Evolutionary conservation across 1,284 basidiomycete species (phyloP), one percentile per base, ranked within the genome.

Genomic region (Schizophyllum amplum): DNA sequence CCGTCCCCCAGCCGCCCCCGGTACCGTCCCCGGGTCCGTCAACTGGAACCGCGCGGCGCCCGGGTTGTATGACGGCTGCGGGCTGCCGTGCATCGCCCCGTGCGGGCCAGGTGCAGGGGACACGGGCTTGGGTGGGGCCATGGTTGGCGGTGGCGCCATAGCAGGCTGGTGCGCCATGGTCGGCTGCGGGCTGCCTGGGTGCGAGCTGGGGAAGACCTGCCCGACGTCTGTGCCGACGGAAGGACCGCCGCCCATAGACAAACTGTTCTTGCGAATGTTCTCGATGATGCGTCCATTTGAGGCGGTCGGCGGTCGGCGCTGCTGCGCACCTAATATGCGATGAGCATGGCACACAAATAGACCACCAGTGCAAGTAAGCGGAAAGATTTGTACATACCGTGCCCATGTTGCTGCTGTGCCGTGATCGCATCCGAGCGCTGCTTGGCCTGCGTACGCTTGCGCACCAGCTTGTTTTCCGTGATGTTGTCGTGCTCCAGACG

Each of bases 391-490:
- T n/a, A n/a, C n/a, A n/a, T n/a, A 20, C 48, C 48, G 48, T 20
- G 13, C 13, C 13, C 13, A 11, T 50, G 48, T 20, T 24, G 21
- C 13, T 22, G 48, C 20, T 24, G 48, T 20, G 21, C 21, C 13
- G 24, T 24, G 48, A 20, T 20, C 15, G 48, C 48, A 20, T 50
- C 48, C 9, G 48, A 21, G 20, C 85, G 76, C 65, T 84, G 75
- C 63, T 85, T 84, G 2, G 94, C 94, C 64, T 87, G 84, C 0
- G 94, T 95, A 15, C 91, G 83, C 61, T 85, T 88, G 3, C 94
- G 78, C 9, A 94, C 86, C 42, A 98, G 81, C 61, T 87, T 92
- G 47, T 73, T 74, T 65, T 94, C 86, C 13, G 93, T 86, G 59
- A 92, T 81, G 1, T 73, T 75, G 61, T 94, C 84, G 72, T 97